These are phyloP conservation scores for Lipomyces starkeyi DNA, from an alignment of 805 yeast genomes.

Conservation along the genomic window DNA sequence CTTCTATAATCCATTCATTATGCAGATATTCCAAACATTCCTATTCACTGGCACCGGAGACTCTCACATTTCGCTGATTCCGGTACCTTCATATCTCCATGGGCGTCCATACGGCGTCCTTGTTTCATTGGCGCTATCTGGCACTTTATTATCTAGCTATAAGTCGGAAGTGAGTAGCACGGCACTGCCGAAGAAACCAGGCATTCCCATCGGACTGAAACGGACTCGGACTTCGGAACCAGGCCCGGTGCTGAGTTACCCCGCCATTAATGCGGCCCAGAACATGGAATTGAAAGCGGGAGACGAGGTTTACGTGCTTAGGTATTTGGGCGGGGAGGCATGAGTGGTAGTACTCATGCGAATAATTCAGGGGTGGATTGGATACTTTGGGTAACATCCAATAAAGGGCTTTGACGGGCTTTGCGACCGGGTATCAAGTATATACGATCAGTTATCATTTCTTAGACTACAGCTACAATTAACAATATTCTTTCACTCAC, in stretches of 20 bases:
- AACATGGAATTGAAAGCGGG: conserved; percentile 3
- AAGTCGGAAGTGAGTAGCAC: background rate
- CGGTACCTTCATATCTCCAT: conserved; percentile 13
- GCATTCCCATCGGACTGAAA: conserved; percentile 23
- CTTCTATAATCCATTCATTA: conserved; percentile 26
- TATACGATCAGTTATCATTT: no score
- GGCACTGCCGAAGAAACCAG: conserved; percentile 11
- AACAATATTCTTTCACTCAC: no score
- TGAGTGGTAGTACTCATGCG: background rate
- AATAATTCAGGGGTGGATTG: background rate
- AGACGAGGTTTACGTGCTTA: conserved; percentile 19
- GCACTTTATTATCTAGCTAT: background rate
- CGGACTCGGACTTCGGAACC: background rate
- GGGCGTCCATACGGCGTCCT: conserved; percentile 19
- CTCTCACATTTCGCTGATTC: conserved; percentile 13
- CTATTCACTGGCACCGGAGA: conserved; percentile 13
- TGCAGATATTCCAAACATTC: conserved; percentile 22
- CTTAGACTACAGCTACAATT: no score
- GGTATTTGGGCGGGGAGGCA: conserved; percentile 3
- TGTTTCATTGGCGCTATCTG: conserved; percentile 16
- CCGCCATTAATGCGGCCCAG: conserved; percentile 18
- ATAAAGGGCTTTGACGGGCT: no score
- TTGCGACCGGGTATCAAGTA: no score
- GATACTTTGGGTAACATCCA: background rate
- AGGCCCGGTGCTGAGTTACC: conserved; percentile 6